Evolutionary conservation across 768 basidiomycete species (phyloP).

Genomic region (Baorangia bicolor): DNA sequence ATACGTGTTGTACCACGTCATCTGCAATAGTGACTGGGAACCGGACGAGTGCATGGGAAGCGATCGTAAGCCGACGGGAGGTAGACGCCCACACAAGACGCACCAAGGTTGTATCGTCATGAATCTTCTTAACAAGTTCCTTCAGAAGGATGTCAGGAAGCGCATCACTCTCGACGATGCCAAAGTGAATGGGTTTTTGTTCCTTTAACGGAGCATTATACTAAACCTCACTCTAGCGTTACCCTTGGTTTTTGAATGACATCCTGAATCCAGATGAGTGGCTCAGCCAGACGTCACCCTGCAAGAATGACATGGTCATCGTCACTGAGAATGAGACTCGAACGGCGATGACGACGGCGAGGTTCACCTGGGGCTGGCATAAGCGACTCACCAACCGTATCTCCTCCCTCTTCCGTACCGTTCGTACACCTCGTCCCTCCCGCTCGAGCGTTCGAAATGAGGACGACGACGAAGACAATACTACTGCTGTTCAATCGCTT

Average conservation of each 20-base stretch:
- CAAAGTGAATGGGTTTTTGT: constrained; percentile 54
- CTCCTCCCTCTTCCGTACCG: constrained; percentile 49
- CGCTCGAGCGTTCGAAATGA: constrained; percentile 12
- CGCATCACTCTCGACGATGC: constrained; percentile 79
- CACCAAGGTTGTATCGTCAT: constrained; percentile 64
- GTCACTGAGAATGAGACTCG: constrained; percentile 78
- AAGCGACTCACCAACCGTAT: constrained; percentile 44
- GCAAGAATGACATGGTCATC: constrained; percentile 45
- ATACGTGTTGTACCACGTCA: constrained; percentile 76
- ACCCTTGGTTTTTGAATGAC: constrained; percentile 68
- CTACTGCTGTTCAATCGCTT: constrained; percentile 33
- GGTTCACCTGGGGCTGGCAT: constrained; percentile 60
- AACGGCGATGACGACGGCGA: constrained; percentile 66
- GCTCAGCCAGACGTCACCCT: constrained; percentile 62
- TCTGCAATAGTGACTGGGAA: constrained; percentile 73
- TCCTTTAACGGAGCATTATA: not conserved
- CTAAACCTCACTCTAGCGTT: constrained; percentile 39
- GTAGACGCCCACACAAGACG: constrained; percentile 45
- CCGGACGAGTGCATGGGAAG: constrained; percentile 69
- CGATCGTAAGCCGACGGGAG: constrained; percentile 64
- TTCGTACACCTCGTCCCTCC: constrained; percentile 30
- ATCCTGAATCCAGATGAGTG: constrained; percentile 65
- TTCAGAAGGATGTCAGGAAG: constrained; percentile 75
- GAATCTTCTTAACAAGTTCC: constrained; percentile 66
- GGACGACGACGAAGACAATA: constrained; percentile 19